Evolutionary conservation across 2,329 filamentous ascomycete genomes (phyloP), one percentile per base, ranked within the genome.

Genomic region (Penicillium sp.): DNA sequence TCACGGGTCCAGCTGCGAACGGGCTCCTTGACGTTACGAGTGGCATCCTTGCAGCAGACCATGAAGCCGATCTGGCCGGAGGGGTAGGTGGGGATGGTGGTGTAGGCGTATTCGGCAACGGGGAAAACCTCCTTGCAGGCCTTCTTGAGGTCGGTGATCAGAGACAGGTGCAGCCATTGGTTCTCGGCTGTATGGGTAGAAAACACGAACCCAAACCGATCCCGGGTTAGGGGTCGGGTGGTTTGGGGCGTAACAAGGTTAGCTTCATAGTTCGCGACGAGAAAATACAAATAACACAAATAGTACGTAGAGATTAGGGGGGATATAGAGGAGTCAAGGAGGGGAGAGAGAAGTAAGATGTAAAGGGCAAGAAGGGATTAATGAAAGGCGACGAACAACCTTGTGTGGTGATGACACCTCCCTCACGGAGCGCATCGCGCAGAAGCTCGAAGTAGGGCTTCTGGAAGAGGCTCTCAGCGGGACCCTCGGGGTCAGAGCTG

Each of bases 61-160:
- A 98, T 96, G 84, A 98, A 98, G 69, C 93, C 93, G 67, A 98
- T 98, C 78, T 98, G 93, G 69, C 93, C 93, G 50, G 88, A 95
- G 60, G 93, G 93, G 79, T 98, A 98, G 69, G 93, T 98, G 53
- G 93, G 93, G 73, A 98, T 98, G 65, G 91, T 97, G 67, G 73
- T 97, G 82, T 96, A 98, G 64, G 87, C 93, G 77, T 97, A 98
- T 77, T 98, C 93, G 71, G 87, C 93, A 56, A 88, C 87, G 58
- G 93, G 90, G 84, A 98, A 98, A 72, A 98, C 87, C 73, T 93
- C 85, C 72, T 85, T 85, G 85, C 91, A 96, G 68, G 89, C 82
- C 80, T 95, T 90, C 83, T 95, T 95, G 67, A 98, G 85, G 76
- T 91, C 82, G 70, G 84, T 82, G 75, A 98, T 98, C 65, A 98